These are phyloP conservation scores for Colletotrichum truncatum DNA, from an alignment of 2,329 filamentous ascomycete genomes.

Conservation along the genomic window DNA sequence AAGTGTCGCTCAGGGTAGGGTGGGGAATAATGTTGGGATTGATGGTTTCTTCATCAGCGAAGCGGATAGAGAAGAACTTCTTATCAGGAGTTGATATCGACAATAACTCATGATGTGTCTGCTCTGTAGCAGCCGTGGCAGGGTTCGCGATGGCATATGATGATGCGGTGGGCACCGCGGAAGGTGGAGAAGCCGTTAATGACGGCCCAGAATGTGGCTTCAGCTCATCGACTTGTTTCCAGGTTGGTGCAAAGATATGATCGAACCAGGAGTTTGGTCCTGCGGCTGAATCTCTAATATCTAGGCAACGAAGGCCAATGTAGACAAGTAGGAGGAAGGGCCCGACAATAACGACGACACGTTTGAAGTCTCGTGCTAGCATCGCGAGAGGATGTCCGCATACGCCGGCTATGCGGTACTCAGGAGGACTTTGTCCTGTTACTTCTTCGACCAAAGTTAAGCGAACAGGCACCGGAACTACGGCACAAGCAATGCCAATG, in stretches of 20 bases:
- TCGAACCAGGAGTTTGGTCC: constrained; percentile 2
- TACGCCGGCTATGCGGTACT: background rate
- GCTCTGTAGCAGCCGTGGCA: background rate
- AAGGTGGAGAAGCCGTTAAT: constrained; percentile 40
- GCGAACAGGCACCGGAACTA: background rate
- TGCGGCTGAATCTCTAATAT: background rate
- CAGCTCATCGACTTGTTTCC: constrained; percentile 23
- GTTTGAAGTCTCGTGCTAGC: constrained; percentile 43
- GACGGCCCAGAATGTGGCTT: constrained; percentile 36
- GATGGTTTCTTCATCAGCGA: constrained; percentile 50
- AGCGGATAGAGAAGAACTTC: constrained; percentile 59
- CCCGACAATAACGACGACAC: constrained; percentile 40
- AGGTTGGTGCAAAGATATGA: constrained; percentile 15
- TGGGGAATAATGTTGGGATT: constrained; percentile 70
- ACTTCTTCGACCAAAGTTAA: background rate
- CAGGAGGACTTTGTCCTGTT: background rate
- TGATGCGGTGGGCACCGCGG: constrained; percentile 46
- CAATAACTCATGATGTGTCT: constrained; percentile 49
- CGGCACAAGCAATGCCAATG: background rate
- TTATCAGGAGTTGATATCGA: constrained; percentile 55
- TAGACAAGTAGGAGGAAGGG: constrained; percentile 42
- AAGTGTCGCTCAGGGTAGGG: constrained; percentile 54
- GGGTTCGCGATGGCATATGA: constrained; percentile 8
- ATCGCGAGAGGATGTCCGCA: constrained; percentile 33
- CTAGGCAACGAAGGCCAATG: constrained; percentile 32